Evolutionary conservation across 768 basidiomycete species (phyloP).

Genomic region (Mycena kentingensis): DNA sequence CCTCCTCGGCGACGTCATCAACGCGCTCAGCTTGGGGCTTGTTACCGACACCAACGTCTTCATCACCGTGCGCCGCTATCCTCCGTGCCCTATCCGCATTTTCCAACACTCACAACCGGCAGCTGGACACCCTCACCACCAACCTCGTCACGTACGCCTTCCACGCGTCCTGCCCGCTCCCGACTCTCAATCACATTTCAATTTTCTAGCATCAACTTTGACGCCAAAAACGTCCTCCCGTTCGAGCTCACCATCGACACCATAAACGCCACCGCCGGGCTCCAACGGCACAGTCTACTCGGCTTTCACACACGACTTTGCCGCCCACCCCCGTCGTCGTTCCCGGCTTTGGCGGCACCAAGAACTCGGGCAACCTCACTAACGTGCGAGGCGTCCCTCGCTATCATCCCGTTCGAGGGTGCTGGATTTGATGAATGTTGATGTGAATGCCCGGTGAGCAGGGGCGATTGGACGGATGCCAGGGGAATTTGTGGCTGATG

Average conservation of each 20-base stretch:
- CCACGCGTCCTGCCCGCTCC: neutral
- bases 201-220: slow-evolving; percentile 38
- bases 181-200: neutral
- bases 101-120: too few species aligned
- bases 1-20: slow-evolving; percentile 40
- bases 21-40: slow-evolving; percentile 40
- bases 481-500: neutral
- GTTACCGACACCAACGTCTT: slow-evolving; percentile 39
- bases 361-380: slow-evolving; percentile 58
- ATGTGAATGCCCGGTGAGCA: slow-evolving; percentile 41
- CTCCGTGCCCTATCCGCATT: too few species aligned
- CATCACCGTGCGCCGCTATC: slow-evolving; percentile 34
- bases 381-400: slow-evolving; percentile 53
- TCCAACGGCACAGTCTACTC: slow-evolving; percentile 59
- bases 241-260: slow-evolving; percentile 48
- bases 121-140: slow-evolving; percentile 38
- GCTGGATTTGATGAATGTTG: slow-evolving; percentile 49
- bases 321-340: slow-evolving; percentile 49
- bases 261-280: slow-evolving; percentile 43
- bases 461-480: neutral
- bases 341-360: slow-evolving; percentile 46
- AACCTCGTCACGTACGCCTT: slow-evolving; percentile 38
- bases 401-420: slow-evolving; percentile 55
- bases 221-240: slow-evolving; percentile 43
- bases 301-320: slow-evolving; percentile 58